These are phyloP conservation scores for Pavlovales sp. DNA, from an alignment of 208 protist species.

Conservation along the genomic window DNA sequence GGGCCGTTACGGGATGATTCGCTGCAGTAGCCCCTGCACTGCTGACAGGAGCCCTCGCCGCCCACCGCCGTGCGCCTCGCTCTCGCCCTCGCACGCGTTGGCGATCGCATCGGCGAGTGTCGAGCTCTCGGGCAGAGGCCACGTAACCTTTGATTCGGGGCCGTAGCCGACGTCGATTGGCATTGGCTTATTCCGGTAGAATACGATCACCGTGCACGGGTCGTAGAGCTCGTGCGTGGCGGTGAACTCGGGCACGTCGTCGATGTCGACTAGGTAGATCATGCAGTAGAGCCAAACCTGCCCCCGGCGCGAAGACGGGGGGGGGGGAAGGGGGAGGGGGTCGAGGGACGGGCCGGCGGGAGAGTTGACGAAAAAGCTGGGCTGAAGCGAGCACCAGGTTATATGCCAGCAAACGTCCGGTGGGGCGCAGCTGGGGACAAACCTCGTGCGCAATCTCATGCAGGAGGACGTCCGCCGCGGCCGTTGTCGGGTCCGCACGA, in stretches of 20 bases:
- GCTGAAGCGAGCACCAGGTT: no score
- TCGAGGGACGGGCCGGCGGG: no score
- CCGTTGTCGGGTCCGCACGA: background rate
- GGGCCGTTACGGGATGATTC: no score
- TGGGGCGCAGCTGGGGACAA: no score
- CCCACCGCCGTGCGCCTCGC: no score
- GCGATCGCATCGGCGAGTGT: background rate
- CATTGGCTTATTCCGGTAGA: slow-evolving; percentile 49
- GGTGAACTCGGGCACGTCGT: slow-evolving; percentile 51
- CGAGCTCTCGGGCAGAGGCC: background rate
- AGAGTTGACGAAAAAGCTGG: no score
- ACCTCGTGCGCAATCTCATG: background rate
- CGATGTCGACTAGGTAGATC: slow-evolving; percentile 46
- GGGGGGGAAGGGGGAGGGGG: no score
- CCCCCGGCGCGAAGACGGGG: no score
- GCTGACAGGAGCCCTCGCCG: no score
- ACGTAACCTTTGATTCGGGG: background rate
- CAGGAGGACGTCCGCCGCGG: background rate
- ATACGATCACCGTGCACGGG: slow-evolving; percentile 49
- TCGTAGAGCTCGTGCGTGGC: slow-evolving; percentile 57
- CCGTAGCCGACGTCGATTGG: slow-evolving; percentile 49
- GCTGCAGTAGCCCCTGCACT: no score
- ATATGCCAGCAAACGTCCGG: no score
- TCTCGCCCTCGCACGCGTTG: background rate
- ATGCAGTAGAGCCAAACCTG: background rate